Conservation (phyloP, 2,329 filamentous ascomycete species). For the Hypomyces rosellus region DNA sequence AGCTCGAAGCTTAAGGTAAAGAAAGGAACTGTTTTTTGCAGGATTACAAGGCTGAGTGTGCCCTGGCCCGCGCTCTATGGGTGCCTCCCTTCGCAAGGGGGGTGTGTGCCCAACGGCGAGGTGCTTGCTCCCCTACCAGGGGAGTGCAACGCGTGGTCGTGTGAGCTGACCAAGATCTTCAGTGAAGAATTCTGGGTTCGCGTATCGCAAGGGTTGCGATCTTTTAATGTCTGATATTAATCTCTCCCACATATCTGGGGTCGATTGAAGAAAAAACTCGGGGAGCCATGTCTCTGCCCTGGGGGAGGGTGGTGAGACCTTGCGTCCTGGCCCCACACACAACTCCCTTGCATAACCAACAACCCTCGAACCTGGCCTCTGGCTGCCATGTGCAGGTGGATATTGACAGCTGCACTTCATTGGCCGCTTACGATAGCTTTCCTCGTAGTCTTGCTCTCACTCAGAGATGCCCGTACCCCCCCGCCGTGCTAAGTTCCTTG, state of each 20-base stretch:
- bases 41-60: constrained; percentile 10
- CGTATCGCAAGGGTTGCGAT: constrained; percentile 18
- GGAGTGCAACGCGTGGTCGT: constrained; percentile 5
- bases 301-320: constrained; percentile 19
- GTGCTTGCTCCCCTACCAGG: constrained; percentile 1
- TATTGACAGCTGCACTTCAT: constrained; percentile 19
- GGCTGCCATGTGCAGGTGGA: constrained; percentile 31
- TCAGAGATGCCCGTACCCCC: constrained; percentile 18
- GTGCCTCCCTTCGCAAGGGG: constrained; percentile 18
- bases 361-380: constrained; percentile 28
- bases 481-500: constrained; percentile 15
- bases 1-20: constrained; percentile 33
- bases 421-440: constrained; percentile 19
- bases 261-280: constrained; percentile 12
- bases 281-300: constrained; percentile 13
- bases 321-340: constrained; percentile 23
- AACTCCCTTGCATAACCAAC: constrained; percentile 31
- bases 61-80: constrained; percentile 11
- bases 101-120: constrained; percentile 7
- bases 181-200: constrained; percentile 23
- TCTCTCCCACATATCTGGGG: constrained; percentile 35
- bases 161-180: constrained; percentile 14
- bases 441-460: constrained; percentile 19
- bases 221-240: constrained; percentile 33
- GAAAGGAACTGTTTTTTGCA: constrained; percentile 14